phyloP scores from a whole-genome alignment of 2,329 filamentous ascomycete genomes.

The Pseudogymnoascus sp. region DNA sequence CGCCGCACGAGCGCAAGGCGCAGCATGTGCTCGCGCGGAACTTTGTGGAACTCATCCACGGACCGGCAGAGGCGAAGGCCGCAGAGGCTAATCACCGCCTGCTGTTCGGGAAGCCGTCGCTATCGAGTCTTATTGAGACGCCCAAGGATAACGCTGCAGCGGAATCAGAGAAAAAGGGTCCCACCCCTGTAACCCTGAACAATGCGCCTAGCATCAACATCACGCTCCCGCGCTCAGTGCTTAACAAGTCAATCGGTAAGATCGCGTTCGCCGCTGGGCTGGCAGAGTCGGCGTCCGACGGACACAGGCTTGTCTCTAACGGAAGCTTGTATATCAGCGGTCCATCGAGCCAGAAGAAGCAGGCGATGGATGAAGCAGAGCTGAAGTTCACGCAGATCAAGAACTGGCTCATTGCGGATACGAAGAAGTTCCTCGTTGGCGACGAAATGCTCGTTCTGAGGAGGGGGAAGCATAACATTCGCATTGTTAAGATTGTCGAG shows the following conservation, averaged over 20 bases:
- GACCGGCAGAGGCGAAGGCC: constrained; percentile 51
- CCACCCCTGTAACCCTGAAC: constrained; percentile 28
- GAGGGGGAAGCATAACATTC: constrained; percentile 55
- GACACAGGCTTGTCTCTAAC: constrained; percentile 45
- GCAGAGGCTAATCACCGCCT: constrained; percentile 49
- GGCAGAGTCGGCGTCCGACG: constrained; percentile 47
- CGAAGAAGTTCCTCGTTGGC: constrained; percentile 52
- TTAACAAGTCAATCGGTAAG: constrained; percentile 48
- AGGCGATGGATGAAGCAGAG: constrained; percentile 39
- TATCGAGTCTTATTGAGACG: constrained; percentile 8
- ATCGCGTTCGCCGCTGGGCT: constrained; percentile 55
- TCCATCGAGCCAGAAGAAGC: constrained; percentile 34
- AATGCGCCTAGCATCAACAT: constrained; percentile 46
- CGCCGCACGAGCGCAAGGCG: constrained; percentile 65
- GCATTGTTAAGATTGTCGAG: constrained; percentile 50
- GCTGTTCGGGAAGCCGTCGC: constrained; percentile 35
- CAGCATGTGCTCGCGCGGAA: constrained; percentile 80
- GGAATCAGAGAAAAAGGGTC: not conserved
- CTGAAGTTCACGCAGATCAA: constrained; percentile 56
- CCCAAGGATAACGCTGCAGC: constrained; percentile 8
- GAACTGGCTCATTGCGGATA: constrained; percentile 48
- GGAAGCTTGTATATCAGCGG: constrained; percentile 55
- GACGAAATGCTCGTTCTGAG: constrained; percentile 48
- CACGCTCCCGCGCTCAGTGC: constrained; percentile 49
- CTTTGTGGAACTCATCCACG: constrained; percentile 73